Evolutionary conservation across 371 early-diverging fungal genomes (phyloP), one percentile per base, ranked within the genome.

Genomic region (Haplosporangium sp.): DNA sequence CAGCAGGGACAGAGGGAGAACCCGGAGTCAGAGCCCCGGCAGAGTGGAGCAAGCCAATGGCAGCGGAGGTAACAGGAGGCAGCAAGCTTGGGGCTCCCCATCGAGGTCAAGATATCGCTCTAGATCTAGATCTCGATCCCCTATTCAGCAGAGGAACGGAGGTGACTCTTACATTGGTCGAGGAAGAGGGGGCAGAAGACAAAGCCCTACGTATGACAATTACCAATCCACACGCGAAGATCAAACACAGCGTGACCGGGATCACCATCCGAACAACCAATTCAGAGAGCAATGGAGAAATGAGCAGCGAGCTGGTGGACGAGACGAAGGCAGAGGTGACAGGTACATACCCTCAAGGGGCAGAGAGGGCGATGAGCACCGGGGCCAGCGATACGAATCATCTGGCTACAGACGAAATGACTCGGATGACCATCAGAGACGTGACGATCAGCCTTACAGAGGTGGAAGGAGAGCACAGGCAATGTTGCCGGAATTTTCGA

Each of bases 391-490:
- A 37, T 40, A 59, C 38, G 63, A 64, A 11, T 41, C 57, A 6
- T 29, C 29, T 4, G 29, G 7, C 5, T n/a, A 45, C 21, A 47
- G 52, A 20, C 7, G 59, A 38, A 54, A 59, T 16, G 46, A 53
- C 20, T n/a, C 54, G 5, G 12, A 42, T 3, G 64, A 54, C 12
- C 20, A 54, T 36, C 51, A 62, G 8, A 42, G 55, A 14, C 53
- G 65, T 5, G 43, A 60, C 38, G 61, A 55, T 23, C 67, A 56
- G 43, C 61, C 52, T 0, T 77, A 77, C 20, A 47, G 57, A 50
- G 72, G 77, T 0, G 77, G 77, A n/a, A 47, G 77, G 40, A 53
- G 77, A 13, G n/a, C 67, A 11, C 68, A 71, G 37, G 68, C 55
- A 1, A 29, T 36, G 46, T n/a, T 77, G n/a, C 56, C 71, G 13